These are phyloP conservation scores for Pythium oligandrum DNA, from an alignment of 352 stramenopile species.

Conservation along the genomic window DNA sequence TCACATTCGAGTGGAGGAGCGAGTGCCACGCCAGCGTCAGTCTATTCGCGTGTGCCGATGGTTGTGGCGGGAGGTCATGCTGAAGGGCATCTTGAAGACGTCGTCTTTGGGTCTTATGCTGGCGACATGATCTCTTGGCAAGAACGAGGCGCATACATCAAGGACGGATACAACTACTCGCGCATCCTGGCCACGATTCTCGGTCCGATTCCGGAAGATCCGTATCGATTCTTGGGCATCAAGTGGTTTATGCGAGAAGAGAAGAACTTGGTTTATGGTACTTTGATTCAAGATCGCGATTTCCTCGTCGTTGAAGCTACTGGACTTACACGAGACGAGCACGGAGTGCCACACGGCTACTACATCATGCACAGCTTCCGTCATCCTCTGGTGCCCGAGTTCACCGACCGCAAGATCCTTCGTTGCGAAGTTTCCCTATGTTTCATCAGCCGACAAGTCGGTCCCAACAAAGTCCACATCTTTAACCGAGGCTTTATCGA, in stretches of 20 bases:
- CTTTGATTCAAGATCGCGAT: conserved; percentile 15
- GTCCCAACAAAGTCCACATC: conserved; percentile 27
- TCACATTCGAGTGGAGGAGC: too few species aligned
- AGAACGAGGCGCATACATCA: conserved; percentile 21
- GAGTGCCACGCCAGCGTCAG: too few species aligned
- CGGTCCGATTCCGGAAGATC: conserved; percentile 18
- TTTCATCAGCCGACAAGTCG: conserved; percentile 30
- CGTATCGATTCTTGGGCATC: conserved; percentile 40
- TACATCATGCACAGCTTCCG: conserved; percentile 50
- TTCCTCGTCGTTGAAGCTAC: conserved; percentile 45
- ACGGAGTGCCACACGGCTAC: conserved; percentile 26
- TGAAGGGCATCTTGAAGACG: conserved; percentile 21
- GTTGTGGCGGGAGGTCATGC: conserved; percentile 15
- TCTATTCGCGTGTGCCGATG: conserved; percentile 6
- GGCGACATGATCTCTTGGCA: conserved; percentile 21
- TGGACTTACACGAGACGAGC: conserved; percentile 28
- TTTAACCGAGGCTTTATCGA: conserved; percentile 48
- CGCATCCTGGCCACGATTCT: conserved; percentile 27
- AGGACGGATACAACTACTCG: conserved; percentile 24
- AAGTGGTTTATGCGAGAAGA: conserved; percentile 37
- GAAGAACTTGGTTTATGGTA: conserved; percentile 9
- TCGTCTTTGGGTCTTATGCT: conserved; percentile 15
- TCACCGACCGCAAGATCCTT: conserved; percentile 26
- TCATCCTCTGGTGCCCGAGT: conserved; percentile 27
- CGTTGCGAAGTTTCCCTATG: conserved; percentile 35